A percentile compares a stretch with the other conserved stretches of the same genome.
These are phyloP conservation scores for Fagopyrum tataricum DNA, from an alignment of 148 eudicot genomes.

Conservation along the genomic window DNA sequence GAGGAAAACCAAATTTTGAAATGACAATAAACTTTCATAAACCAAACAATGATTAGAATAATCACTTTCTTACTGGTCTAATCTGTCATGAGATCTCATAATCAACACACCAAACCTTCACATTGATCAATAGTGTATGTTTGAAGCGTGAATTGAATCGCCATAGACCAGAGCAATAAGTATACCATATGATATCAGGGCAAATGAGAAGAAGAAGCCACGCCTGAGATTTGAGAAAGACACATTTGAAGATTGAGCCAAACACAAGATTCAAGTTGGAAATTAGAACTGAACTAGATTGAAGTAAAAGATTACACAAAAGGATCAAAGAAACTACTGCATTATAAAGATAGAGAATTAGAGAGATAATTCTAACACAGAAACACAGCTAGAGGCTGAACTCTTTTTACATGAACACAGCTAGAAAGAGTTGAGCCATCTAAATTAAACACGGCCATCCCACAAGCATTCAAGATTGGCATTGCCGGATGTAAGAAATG, in stretches of 20 bases:
- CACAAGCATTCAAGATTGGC: conserved; percentile 11
- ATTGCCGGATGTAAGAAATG: not conserved
- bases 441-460: conserved; percentile 16
- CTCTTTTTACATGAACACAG: not conserved
- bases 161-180: not conserved
- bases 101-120: not conserved
- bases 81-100: not conserved
- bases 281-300: not conserved
- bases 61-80: too few species aligned
- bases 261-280: not conserved
- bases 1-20: too few species aligned
- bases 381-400: conserved; percentile 10
- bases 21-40: too few species aligned
- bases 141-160: not conserved
- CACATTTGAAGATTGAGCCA: not conserved
- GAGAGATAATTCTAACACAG: not conserved
- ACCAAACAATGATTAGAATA: too few species aligned
- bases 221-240: not conserved
- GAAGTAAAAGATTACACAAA: not conserved
- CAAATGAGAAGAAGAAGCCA: not conserved
- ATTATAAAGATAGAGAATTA: not conserved
- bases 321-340: not conserved
- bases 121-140: not conserved
- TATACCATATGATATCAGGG: too few species aligned
- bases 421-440: not conserved